These are phyloP conservation scores for Candida glaebosa DNA, from an alignment of 805 yeast species.

Conservation along the genomic window DNA sequence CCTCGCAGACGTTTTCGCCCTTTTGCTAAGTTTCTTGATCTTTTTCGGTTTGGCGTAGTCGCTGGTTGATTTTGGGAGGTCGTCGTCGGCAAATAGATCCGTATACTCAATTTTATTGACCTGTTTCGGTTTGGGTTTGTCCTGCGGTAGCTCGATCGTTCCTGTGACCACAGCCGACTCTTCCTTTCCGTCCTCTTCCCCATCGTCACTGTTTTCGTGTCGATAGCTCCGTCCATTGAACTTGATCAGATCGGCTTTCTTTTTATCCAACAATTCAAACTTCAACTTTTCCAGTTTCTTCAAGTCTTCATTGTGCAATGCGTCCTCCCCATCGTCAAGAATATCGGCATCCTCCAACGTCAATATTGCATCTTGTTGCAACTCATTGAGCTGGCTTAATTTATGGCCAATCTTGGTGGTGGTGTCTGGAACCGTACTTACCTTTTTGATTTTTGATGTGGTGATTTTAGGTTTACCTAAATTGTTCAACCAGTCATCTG, in stretches of 20 bases:
- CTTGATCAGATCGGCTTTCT: constrained; percentile 20
- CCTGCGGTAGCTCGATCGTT: constrained; percentile 3
- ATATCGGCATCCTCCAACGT: constrained; percentile 54
- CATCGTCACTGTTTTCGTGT: constrained; percentile 13
- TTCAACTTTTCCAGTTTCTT: constrained; percentile 22
- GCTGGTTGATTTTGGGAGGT: not conserved
- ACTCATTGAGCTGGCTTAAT: constrained; percentile 31
- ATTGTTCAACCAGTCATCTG: constrained; percentile 42
- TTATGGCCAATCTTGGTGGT: constrained; percentile 44
- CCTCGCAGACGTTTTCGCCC: not conserved
- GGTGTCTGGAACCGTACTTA: constrained; percentile 9
- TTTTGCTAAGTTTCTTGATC: constrained; percentile 10
- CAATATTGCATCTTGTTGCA: constrained; percentile 45
- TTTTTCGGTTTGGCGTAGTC: constrained; percentile 4
- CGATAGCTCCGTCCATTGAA: constrained; percentile 18
- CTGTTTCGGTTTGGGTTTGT: not conserved
- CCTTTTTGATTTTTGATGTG: constrained; percentile 6
- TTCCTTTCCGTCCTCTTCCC: constrained; percentile 7
- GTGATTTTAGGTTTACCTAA: constrained; percentile 17
- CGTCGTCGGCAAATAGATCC: constrained; percentile 8
- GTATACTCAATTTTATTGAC: not conserved
- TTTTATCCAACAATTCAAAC: constrained; percentile 23
- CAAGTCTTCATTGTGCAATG: constrained; percentile 39
- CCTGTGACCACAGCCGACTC: constrained; percentile 7
- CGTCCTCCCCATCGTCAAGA: constrained; percentile 25